Conservation (phyloP, 768 basidiomycete genomes). For the Mycena rosella region DNA sequence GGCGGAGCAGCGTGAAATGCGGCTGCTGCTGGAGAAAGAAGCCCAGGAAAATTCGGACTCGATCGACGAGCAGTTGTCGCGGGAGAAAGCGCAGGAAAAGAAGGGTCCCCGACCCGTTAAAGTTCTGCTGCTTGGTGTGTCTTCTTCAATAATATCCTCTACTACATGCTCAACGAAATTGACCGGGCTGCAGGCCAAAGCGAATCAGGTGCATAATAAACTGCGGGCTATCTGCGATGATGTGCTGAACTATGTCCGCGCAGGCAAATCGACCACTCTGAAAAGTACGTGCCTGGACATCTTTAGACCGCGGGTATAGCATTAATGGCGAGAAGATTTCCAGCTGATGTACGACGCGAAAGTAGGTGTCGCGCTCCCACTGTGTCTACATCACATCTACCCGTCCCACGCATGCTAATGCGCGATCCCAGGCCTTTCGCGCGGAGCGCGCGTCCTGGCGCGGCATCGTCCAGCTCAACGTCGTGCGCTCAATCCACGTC, state of each 20-base stretch:
- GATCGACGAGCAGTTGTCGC: slow-evolving; percentile 75
- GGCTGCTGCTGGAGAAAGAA: slow-evolving; percentile 61
- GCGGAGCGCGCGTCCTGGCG: slow-evolving; percentile 76
- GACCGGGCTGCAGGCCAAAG: slow-evolving; percentile 68
- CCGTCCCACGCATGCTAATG: neutral
- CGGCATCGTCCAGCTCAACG: slow-evolving; percentile 76
- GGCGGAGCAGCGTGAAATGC: slow-evolving; percentile 54
- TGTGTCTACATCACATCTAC: neutral
- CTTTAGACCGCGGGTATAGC: neutral
- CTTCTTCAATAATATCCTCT: slow-evolving; percentile 32
- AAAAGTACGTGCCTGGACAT: slow-evolving; percentile 71
- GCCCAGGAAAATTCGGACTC: slow-evolving; percentile 69
- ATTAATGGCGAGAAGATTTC: slow-evolving; percentile 58
- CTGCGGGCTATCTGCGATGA: neutral
- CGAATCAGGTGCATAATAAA: slow-evolving; percentile 78
- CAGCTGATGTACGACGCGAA: slow-evolving; percentile 75
- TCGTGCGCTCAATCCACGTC: slow-evolving; percentile 74
- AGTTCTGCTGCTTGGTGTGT: slow-evolving; percentile 73
- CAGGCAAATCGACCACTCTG: slow-evolving; percentile 85
- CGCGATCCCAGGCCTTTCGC: slow-evolving; percentile 59
- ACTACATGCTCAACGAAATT: neutral
- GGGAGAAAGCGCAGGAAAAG: slow-evolving; percentile 60
- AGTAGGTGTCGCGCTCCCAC: slow-evolving; percentile 45
- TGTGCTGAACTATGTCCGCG: slow-evolving; percentile 11
- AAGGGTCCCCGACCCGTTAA: slow-evolving; percentile 65